Evolutionary conservation across 2,329 filamentous ascomycete species (phyloP).

Genomic region (Aspergillus phoenicis): DNA sequence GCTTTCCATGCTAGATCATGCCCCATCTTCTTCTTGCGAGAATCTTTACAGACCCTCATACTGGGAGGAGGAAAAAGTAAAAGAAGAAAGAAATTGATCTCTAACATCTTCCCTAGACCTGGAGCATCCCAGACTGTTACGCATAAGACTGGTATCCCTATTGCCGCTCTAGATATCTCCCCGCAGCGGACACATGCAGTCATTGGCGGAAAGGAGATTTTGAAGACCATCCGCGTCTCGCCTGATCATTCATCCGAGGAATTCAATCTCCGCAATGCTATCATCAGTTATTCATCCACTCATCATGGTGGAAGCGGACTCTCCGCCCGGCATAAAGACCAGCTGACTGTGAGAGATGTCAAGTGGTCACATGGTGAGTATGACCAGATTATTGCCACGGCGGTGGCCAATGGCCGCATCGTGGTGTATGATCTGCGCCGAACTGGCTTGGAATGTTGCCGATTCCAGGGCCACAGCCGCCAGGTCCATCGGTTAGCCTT

Average conservation of each 20-base stretch:
- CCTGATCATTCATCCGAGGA: slow-evolving; percentile 62
- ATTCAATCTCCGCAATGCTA: slow-evolving; percentile 63
- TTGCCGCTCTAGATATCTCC: slow-evolving; percentile 65
- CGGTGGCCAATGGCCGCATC: slow-evolving; percentile 66
- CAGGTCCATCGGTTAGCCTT: slow-evolving; percentile 68
- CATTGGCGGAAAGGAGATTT: slow-evolving; percentile 66
- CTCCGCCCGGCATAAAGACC: slow-evolving; percentile 57
- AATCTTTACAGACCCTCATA: background rate
- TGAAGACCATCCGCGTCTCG: slow-evolving; percentile 64
- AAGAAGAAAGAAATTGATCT: background rate
- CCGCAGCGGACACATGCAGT: slow-evolving; percentile 65
- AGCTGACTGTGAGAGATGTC: slow-evolving; percentile 65
- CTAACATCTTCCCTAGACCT: slow-evolving; percentile 38
- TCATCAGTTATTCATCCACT: slow-evolving; percentile 59
- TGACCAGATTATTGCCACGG: slow-evolving; percentile 63
- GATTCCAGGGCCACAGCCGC: slow-evolving; percentile 65
- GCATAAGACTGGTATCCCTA: slow-evolving; percentile 66
- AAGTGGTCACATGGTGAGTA: slow-evolving; percentile 68
- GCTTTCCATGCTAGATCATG: background rate
- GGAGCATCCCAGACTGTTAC: slow-evolving; percentile 58
- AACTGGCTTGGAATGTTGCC: slow-evolving; percentile 61
- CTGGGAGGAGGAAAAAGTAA: background rate
- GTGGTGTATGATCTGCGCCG: slow-evolving; percentile 66
- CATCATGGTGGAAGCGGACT: slow-evolving; percentile 49
- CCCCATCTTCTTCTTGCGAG: background rate